Evolutionary conservation across 768 basidiomycete species (phyloP), one percentile per base, ranked within the genome.

Genomic region (Rubroboletus pulcherrimus): DNA sequence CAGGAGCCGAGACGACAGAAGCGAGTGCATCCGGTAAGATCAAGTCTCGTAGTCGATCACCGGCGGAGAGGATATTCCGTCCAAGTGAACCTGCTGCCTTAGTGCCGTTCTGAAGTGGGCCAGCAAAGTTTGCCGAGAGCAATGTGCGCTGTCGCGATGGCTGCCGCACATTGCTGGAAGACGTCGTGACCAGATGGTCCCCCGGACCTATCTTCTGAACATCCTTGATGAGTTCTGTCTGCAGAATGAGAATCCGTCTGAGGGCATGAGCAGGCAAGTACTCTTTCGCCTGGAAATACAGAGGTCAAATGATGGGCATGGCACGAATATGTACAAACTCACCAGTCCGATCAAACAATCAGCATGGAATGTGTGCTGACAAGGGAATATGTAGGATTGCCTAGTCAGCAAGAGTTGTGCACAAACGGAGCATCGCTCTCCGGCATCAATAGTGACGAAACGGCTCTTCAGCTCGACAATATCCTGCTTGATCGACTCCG

Each of bases 301-400:
- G 46, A 1, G 7, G 10, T 61, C 38, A 53, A 47, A 40, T 35
- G 30, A 26, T 4, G 33, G 29, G 4, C 11, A 29, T 30, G n/a
- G 15, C 37, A 45, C 45, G 26, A 31, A 47, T 30, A 55, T 31
- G 41, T 26, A 8, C 26, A 53, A 56, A 75, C 92, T 67, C 66
- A 98, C 97, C 81, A 97, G 77, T 29, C 87, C 85, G 69, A 99
- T 94, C 51, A 98, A 77, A 74, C 97, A 98, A 69, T 99, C 96
- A 7, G 93, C 93, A 73, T 98, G 97, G 82, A 98, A 98, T 15
- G 86, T 83, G 70, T 99, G 97, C 64, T 94, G 92, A 72, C 97
- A 98, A 42, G 97, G 97, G 74, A 99, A 99, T 45, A 96, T 93
- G 72, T 99, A 99, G 71, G 98, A 98, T 66, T 98, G 96, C 61